phyloP scores from a whole-genome alignment of 208 protist genomes.

The Plasmodiophora brassicae region DNA sequence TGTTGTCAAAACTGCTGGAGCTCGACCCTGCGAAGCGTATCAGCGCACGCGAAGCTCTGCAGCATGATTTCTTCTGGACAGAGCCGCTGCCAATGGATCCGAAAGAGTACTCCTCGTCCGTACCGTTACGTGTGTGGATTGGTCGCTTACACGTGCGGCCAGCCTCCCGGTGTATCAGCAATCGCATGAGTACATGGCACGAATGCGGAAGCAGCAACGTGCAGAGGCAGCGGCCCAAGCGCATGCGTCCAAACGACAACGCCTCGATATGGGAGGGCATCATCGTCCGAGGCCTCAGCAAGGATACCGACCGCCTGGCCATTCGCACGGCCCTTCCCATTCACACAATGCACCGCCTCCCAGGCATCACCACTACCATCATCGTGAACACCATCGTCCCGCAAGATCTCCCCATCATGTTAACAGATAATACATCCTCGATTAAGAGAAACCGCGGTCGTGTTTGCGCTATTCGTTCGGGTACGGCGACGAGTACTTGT shows the following conservation, averaged over 20 bases:
- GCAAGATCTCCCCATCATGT: not conserved
- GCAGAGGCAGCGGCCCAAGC: not conserved
- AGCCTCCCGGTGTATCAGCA: conserved; percentile 41
- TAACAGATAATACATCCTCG: not conserved
- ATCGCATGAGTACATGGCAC: conserved; percentile 56
- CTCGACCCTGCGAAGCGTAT: conserved; percentile 64
- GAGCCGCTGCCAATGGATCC: conserved; percentile 59
- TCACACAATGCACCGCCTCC: not conserved
- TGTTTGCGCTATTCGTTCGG: too few species aligned
- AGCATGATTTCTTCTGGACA: conserved; percentile 68
- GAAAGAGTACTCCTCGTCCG: too few species aligned
- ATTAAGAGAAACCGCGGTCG: too few species aligned
- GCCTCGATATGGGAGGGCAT: not conserved
- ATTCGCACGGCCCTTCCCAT: not conserved
- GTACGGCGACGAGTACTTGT: too few species aligned
- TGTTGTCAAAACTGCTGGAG: conserved; percentile 60
- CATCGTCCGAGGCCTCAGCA: not conserved
- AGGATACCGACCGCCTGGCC: not conserved
- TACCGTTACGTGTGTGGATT: too few species aligned
- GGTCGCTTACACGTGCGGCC: too few species aligned
- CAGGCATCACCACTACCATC: not conserved
- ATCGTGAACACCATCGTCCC: not conserved
- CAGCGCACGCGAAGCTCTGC: conserved; percentile 59
- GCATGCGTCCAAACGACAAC: not conserved
- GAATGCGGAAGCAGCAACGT: conserved; percentile 46